Evolutionary conservation across 2,329 filamentous ascomycete genomes (phyloP).

Genomic region (Sphaerulina vaccinii): DNA sequence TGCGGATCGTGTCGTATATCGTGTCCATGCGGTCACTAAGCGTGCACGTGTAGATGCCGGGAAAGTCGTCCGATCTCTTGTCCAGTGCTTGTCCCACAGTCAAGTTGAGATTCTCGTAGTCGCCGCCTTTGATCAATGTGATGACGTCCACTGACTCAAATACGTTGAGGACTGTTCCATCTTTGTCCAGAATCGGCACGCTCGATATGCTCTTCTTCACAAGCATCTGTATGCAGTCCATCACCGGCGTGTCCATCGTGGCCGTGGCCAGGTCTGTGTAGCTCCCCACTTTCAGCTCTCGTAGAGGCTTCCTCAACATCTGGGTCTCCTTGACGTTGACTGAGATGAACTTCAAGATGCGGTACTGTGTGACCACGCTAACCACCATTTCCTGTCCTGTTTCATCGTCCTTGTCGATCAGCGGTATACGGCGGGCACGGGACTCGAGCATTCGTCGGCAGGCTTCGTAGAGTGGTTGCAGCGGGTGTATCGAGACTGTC

Average conservation of each 20-base stretch:
- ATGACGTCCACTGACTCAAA: conserved; percentile 99
- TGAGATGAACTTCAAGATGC: conserved; percentile 97
- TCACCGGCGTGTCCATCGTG: conserved; percentile 83
- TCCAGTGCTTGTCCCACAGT: conserved; percentile 86
- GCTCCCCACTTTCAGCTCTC: conserved; percentile 80
- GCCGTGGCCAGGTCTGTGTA: conserved; percentile 80
- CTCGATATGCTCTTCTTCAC: conserved; percentile 92
- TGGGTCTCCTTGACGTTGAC: conserved; percentile 91
- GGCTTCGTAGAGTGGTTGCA: conserved; percentile 88
- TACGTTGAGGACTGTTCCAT: conserved; percentile 79
- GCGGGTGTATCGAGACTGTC: conserved; percentile 92
- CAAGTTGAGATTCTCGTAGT: conserved; percentile 84
- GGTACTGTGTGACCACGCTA: conserved; percentile 95
- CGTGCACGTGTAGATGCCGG: conserved; percentile 94
- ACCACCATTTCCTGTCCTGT: conserved; percentile 90
- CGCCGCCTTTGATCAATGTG: conserved; percentile 86
- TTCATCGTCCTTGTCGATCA: conserved; percentile 92
- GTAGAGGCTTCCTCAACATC: conserved; percentile 80
- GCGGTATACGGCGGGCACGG: conserved; percentile 85
- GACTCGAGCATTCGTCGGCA: conserved; percentile 93
- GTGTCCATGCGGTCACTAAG: conserved; percentile 89
- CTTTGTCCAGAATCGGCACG: conserved; percentile 86
- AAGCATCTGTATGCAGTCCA: conserved; percentile 91
- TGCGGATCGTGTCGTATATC: conserved; percentile 94
- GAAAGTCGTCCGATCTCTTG: conserved; percentile 84